These are phyloP conservation scores for Phytophthora tentaculata DNA, from an alignment of 352 stramenopile species.

Conservation along the genomic window DNA sequence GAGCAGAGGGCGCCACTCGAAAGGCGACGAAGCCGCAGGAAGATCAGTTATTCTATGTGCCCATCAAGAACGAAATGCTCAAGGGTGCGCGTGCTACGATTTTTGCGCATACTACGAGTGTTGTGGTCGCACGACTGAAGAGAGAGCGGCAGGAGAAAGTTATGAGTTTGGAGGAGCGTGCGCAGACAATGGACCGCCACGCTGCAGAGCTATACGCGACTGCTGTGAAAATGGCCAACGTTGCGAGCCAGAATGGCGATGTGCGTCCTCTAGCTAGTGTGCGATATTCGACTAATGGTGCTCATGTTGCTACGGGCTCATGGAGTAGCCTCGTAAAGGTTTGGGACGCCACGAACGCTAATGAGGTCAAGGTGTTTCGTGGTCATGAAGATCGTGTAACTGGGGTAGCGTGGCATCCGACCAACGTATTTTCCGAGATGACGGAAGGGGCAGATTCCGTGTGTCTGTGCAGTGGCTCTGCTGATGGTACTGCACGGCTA, in stretches of 20 bases:
- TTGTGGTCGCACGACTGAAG: conserved; percentile 65
- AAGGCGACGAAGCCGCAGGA: conserved; percentile 39
- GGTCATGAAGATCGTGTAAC: conserved; percentile 91
- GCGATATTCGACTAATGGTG: conserved; percentile 64
- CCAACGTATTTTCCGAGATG: conserved; percentile 58
- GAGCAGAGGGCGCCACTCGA: conserved; percentile 6
- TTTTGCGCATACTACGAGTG: conserved; percentile 75
- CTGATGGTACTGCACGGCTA: conserved; percentile 77
- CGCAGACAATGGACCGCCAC: conserved; percentile 55
- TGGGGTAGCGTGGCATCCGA: conserved; percentile 86
- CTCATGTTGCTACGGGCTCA: conserved; percentile 88
- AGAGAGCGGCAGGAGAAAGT: conserved; percentile 53
- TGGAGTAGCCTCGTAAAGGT: conserved; percentile 95
- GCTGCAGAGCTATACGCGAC: conserved; percentile 86
- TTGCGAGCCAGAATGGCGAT: conserved; percentile 96
- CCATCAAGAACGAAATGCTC: conserved; percentile 76
- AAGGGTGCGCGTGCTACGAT: conserved; percentile 86
- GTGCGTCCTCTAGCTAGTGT: conserved; percentile 89
- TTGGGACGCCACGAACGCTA: conserved; percentile 87
- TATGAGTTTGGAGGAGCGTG: conserved; percentile 44
- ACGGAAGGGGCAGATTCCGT: conserved; percentile 60
- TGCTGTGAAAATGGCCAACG: conserved; percentile 77
- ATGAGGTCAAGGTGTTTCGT: conserved; percentile 76
- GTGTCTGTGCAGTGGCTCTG: conserved; percentile 80
- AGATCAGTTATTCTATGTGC: conserved; percentile 89